These are phyloP conservation scores for Clarireedia sp. DNA, from an alignment of 2,329 filamentous ascomycete species.

Conservation along the genomic window DNA sequence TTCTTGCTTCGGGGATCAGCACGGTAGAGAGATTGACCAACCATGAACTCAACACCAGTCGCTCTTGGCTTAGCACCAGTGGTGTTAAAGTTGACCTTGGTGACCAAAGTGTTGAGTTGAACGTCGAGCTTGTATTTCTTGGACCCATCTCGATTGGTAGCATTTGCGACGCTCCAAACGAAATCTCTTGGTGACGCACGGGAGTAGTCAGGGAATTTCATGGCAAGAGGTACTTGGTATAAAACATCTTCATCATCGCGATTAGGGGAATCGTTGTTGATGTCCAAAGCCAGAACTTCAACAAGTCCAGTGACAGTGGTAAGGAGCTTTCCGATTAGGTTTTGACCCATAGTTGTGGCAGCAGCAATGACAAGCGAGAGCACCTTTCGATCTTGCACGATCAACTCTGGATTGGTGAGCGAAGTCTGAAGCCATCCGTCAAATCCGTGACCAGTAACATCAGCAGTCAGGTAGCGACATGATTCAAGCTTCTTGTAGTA, in stretches of 20 bases:
- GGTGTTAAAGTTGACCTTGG: constrained; percentile 34
- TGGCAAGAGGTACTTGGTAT: constrained; percentile 20
- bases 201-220: constrained; percentile 7
- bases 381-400: constrained; percentile 15
- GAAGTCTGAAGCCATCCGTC: constrained; percentile 27
- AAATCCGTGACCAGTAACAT: constrained; percentile 24
- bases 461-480: constrained; percentile 34
- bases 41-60: constrained; percentile 36
- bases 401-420: constrained; percentile 11
- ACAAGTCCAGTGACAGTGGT: not conserved
- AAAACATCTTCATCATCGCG: constrained; percentile 14
- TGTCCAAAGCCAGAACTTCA: not conserved
- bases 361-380: not conserved
- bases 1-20: constrained; percentile 7
- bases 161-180: constrained; percentile 8
- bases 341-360: not conserved
- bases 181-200: constrained; percentile 22
- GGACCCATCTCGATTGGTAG: constrained; percentile 15
- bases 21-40: constrained; percentile 29
- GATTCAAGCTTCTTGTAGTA: constrained; percentile 37
- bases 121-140: constrained; percentile 20
- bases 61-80: constrained; percentile 28
- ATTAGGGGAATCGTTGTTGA: constrained; percentile 10
- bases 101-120: constrained; percentile 29
- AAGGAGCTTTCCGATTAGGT: not conserved